Evolutionary conservation across 805 yeast genomes (phyloP).

Genomic region (Suhomyces faveliae): DNA sequence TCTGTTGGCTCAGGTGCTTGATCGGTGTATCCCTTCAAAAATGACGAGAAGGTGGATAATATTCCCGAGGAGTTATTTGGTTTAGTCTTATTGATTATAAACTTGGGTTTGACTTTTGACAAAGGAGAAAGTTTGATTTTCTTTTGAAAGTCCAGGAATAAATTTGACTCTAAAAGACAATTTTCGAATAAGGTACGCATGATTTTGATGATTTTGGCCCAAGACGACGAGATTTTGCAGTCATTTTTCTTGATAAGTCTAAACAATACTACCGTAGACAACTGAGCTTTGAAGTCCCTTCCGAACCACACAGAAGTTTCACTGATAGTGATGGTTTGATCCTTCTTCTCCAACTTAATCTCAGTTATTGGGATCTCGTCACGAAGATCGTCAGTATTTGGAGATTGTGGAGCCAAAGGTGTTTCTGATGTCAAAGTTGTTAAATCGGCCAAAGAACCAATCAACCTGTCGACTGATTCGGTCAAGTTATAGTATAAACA

Average conservation of each 20-base stretch:
- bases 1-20: slow-evolving; percentile 90
- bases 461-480: slow-evolving; percentile 60
- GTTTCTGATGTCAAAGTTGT: slow-evolving; percentile 55
- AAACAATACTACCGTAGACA: slow-evolving; percentile 83
- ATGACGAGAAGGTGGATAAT: slow-evolving; percentile 89
- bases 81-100: slow-evolving; percentile 59
- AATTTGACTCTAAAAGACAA: slow-evolving; percentile 62
- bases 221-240: slow-evolving; percentile 50
- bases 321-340: slow-evolving; percentile 68
- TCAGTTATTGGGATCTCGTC: slow-evolving; percentile 37
- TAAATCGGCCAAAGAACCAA: slow-evolving; percentile 64
- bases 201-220: slow-evolving; percentile 61
- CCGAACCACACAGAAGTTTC: slow-evolving; percentile 84
- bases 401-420: slow-evolving; percentile 15
- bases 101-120: slow-evolving; percentile 64
- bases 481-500: slow-evolving; percentile 63
- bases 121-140: slow-evolving; percentile 52
- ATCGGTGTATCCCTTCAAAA: slow-evolving; percentile 81
- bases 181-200: slow-evolving; percentile 67
- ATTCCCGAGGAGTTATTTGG: slow-evolving; percentile 73
- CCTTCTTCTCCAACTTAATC: slow-evolving; percentile 50
- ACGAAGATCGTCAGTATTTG: slow-evolving; percentile 17
- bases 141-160: slow-evolving; percentile 63
- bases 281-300: slow-evolving; percentile 85
- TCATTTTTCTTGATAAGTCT: slow-evolving; percentile 64